These are phyloP conservation scores for Colletotrichum echinochloae DNA, from an alignment of 2,329 filamentous ascomycete genomes.

Conservation along the genomic window DNA sequence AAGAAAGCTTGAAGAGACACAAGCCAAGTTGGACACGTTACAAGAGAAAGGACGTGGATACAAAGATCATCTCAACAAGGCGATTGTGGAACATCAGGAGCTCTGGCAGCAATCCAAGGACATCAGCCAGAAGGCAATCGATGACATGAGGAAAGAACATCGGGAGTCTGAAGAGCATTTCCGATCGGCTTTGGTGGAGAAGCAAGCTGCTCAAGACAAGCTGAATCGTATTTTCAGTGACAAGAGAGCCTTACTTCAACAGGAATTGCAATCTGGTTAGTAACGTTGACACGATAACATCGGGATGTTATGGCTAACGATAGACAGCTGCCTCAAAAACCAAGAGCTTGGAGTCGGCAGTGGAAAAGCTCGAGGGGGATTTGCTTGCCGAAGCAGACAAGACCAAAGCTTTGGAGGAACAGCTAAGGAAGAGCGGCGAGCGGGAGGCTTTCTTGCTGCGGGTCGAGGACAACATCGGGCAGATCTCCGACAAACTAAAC, in stretches of 20 bases:
- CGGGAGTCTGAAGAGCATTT: slow-evolving; percentile 45
- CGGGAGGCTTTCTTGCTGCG: not conserved
- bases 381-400: slow-evolving; percentile 3
- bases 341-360: not conserved
- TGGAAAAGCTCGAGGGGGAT: slow-evolving; percentile 3
- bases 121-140: slow-evolving; percentile 50
- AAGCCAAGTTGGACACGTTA: slow-evolving; percentile 46
- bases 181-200: slow-evolving; percentile 30
- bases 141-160: slow-evolving; percentile 50
- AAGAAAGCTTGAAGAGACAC: slow-evolving; percentile 46
- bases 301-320: not conserved
- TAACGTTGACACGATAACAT: not conserved
- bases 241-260: not conserved
- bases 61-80: slow-evolving; percentile 57
- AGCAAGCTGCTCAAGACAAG: slow-evolving; percentile 33
- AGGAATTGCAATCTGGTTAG: slow-evolving; percentile 3
- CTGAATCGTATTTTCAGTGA: not conserved
- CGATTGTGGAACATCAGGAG: slow-evolving; percentile 59
- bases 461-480: slow-evolving; percentile 4
- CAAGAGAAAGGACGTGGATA: slow-evolving; percentile 52
- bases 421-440: slow-evolving; percentile 8
- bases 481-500: slow-evolving; percentile 9
- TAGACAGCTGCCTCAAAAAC: not conserved
- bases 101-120: slow-evolving; percentile 53
- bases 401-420: not conserved